Percentiles rank a stretch among this genome's conserved stretches.
Conservation (phyloP, 805 yeast genomes). For the Yamadazyma paraphyllophila region DNA sequence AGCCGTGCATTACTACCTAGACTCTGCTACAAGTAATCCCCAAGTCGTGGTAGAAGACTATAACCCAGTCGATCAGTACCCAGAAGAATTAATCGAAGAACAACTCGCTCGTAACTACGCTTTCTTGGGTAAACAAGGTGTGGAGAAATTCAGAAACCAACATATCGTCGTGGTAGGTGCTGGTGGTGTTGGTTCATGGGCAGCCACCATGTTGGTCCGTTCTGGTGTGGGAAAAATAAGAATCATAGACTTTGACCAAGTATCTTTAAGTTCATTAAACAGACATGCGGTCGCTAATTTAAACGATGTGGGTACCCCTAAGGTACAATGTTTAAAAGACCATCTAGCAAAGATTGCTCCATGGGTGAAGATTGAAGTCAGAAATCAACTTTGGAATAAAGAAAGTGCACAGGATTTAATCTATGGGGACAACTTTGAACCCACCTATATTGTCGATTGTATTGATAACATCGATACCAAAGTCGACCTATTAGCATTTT, state of each 20-base stretch:
- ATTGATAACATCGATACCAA: conserved; percentile 97
- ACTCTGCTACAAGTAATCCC: background rate
- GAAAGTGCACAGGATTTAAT: conserved; percentile 63
- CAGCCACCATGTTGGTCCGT: conserved; percentile 83
- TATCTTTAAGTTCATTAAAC: conserved; percentile 84
- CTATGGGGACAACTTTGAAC: conserved; percentile 46
- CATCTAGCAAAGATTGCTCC: conserved; percentile 80
- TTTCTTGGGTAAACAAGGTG: conserved; percentile 83
- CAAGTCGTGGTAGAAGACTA: conserved; percentile 6
- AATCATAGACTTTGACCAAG: conserved; percentile 94
- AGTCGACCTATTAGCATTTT: conserved; percentile 79
- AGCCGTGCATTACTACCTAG: conserved; percentile 26
- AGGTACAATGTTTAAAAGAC: conserved; percentile 74
- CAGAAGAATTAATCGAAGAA: conserved; percentile 77
- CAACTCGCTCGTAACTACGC: conserved; percentile 94
- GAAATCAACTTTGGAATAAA: conserved; percentile 73
- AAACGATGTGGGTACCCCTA: conserved; percentile 87
- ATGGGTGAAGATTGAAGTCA: conserved; percentile 83
- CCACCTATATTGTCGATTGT: conserved; percentile 87
- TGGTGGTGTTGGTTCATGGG: conserved; percentile 99
- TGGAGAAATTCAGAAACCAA: conserved; percentile 66
- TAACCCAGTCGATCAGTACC: conserved; percentile 19
- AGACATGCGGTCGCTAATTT: conserved; percentile 94
- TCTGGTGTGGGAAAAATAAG: conserved; percentile 82
- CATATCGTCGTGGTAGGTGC: conserved; percentile 83